These are phyloP conservation scores for Zygoascus tannicola DNA, from an alignment of 805 yeast genomes.

Conservation along the genomic window DNA sequence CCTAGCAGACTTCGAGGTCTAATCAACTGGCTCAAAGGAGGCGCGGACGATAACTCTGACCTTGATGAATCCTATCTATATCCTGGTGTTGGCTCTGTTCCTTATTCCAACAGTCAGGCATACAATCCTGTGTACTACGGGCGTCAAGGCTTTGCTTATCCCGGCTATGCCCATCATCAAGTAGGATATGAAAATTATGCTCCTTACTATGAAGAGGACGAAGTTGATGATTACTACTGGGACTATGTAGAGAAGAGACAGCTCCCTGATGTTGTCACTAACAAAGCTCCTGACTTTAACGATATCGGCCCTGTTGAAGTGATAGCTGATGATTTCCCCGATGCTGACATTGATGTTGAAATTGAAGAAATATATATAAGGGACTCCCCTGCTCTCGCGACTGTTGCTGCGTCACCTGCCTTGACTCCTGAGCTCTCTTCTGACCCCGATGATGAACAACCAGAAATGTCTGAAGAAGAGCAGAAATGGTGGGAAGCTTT, in stretches of 20 bases:
- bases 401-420: too few species aligned
- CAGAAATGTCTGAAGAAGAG: too few species aligned
- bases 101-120: background rate
- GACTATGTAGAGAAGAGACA: background rate
- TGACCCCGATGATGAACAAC: too few species aligned
- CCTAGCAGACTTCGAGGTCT: background rate
- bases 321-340: background rate
- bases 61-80: background rate
- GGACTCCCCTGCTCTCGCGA: too few species aligned
- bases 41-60: background rate
- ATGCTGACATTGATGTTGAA: background rate
- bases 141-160: background rate
- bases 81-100: background rate
- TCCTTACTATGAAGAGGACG: background rate
- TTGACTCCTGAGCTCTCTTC: too few species aligned
- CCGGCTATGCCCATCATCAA: background rate
- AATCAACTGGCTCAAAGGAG: background rate
- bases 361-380: too few species aligned
- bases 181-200: background rate
- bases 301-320: background rate
- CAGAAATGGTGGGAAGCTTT: background rate
- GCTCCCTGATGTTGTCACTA: background rate
- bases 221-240: conserved; percentile 2
- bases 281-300: background rate
- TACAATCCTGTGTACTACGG: background rate